These are phyloP conservation scores for Pseudogymnoascus sp. DNA, from an alignment of 2,329 filamentous ascomycete species.

Conservation along the genomic window DNA sequence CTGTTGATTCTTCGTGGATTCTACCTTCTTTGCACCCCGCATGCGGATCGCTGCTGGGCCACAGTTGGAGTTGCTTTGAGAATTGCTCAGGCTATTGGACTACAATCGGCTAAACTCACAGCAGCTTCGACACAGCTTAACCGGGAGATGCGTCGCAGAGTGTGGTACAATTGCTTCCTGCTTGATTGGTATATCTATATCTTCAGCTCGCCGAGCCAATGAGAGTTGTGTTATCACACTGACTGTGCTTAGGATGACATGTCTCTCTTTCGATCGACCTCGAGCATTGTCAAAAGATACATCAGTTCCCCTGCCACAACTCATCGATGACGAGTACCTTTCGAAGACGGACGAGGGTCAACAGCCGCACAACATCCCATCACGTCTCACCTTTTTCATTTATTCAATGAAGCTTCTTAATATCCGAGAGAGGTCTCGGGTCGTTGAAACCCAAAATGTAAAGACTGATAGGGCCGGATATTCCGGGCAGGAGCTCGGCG, in stretches of 20 bases:
- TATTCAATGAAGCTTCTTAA: constrained; percentile 18
- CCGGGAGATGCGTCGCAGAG: constrained; percentile 26
- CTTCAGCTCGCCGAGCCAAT: not conserved
- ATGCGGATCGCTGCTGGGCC: constrained; percentile 29
- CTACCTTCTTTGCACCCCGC: constrained; percentile 26
- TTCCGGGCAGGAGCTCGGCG: constrained; percentile 3
- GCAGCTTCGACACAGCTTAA: constrained; percentile 18
- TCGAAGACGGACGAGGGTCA: constrained; percentile 17
- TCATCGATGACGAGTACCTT: constrained; percentile 29
- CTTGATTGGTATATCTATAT: constrained; percentile 22
- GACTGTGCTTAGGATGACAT: constrained; percentile 16
- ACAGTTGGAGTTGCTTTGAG: constrained; percentile 26
- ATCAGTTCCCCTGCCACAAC: constrained; percentile 16
- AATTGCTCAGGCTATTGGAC: constrained; percentile 25
- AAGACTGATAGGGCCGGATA: not conserved
- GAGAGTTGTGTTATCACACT: not conserved
- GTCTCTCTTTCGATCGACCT: constrained; percentile 27
- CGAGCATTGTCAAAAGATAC: constrained; percentile 17
- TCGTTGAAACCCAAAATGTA: not conserved
- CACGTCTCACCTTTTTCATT: constrained; percentile 21
- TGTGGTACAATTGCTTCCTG: constrained; percentile 27
- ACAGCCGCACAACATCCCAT: constrained; percentile 20
- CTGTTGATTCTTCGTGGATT: constrained; percentile 24
- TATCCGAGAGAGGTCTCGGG: constrained; percentile 15
- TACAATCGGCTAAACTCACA: constrained; percentile 18